phyloP scores from a whole-genome alignment of 2,329 filamentous ascomycete genomes.

The Lasiodiplodia gonubiensis region DNA sequence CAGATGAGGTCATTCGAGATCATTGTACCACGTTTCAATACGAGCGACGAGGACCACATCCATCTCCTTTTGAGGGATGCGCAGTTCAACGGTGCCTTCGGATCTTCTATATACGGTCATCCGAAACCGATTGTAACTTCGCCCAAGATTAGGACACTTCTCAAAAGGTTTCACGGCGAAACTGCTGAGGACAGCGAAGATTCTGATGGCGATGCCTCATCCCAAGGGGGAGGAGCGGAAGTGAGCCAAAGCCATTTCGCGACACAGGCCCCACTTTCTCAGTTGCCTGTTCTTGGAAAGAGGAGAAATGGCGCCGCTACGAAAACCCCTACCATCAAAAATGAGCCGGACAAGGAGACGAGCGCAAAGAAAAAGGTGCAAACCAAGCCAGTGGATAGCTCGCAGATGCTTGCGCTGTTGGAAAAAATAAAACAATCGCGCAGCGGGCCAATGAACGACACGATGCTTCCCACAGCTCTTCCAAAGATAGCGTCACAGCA shows the following conservation, averaged over 20 bases:
- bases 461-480: background rate
- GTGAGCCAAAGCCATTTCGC: constrained; percentile 1
- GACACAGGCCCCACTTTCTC: constrained; percentile 11
- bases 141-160: background rate
- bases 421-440: too few relatives aligned
- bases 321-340: background rate
- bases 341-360: background rate
- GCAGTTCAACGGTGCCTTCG: background rate
- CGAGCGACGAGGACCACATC: background rate
- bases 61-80: background rate
- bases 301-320: background rate
- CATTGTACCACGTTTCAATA: background rate
- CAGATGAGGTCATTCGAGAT: constrained; percentile 18
- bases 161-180: background rate
- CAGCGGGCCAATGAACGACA: background rate
- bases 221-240: background rate
- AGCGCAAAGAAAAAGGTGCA: background rate
- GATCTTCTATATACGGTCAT: background rate
- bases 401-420: background rate
- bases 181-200: background rate
- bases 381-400: background rate
- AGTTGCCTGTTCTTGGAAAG: background rate
- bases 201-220: background rate
- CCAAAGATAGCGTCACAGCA: background rate
- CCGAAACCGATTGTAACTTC: background rate